Evolutionary conservation across 495 filamentous ascomycete genomes (phyloP), one percentile per base, ranked within the genome.

Genomic region (Penicillium taxi): DNA sequence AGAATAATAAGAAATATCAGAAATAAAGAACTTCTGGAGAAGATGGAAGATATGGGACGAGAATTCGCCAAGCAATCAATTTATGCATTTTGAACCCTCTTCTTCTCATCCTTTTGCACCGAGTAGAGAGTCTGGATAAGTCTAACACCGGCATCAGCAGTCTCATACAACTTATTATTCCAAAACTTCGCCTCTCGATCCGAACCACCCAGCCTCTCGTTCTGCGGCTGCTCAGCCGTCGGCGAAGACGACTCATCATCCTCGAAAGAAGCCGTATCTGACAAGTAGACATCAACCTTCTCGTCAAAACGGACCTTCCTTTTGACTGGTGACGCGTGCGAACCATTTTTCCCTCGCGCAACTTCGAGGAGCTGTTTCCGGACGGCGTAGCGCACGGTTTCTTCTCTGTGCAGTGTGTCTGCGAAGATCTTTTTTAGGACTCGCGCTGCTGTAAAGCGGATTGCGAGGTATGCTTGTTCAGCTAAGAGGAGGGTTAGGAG

Each of bases 401-500:
- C 73, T 59, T 93, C 86, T 47, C 82, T 82, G 45, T 82, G 78
- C 35, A 88, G 54, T 0, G 86, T 83, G 0, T 84, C 81, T 5
- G 73, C 80, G 41, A 91, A 84, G 21, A 96, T 68, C 52, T 86
- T 87, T 19, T 61, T 62, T 21, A 96, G 63, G 0, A 77, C 80
- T 3, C 70, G 63, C 13, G 79, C 67, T 0, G 93, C 81, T 1
- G 59, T 71, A 41, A 81, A 75, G 28, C 83, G 75, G 4, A 81
- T 69, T 1, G 70, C 64, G 8, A 98, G 67, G 52, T 90, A 96
- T 1, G 82, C 45, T 44, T 95, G 89, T 57, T 96, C 91, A 1
- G 83, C 77, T 33, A 86, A 66, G 39, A 96, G 69, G 24, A 98
- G 73, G 2, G 80, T 74, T n/a, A 90, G 58, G 9, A 95, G 72